Evolutionary conservation across 176 grass and related monocot genomes (phyloP).

Genomic region (Saccharum spontaneum): DNA sequence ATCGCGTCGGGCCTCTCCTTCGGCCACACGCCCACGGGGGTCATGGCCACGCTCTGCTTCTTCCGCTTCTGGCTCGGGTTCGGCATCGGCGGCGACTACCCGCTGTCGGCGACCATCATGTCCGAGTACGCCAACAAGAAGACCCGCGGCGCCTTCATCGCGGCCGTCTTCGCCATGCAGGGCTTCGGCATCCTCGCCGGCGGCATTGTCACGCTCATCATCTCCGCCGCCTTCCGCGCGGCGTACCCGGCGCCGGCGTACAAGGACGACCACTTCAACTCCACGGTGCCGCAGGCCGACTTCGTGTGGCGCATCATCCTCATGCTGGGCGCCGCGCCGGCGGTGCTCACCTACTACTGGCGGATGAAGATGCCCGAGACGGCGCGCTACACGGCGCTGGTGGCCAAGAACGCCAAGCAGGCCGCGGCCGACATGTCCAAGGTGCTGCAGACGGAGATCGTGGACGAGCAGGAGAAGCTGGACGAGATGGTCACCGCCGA

Average conservation of each 20-base stretch:
- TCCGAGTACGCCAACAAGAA: conserved; percentile 80
- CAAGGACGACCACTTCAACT: too few relatives aligned
- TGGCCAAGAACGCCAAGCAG: conserved; percentile 40
- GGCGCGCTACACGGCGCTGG: conserved; percentile 65
- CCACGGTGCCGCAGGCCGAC: conserved; percentile 18
- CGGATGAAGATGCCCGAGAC: conserved; percentile 84
- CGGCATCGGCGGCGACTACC: conserved; percentile 79
- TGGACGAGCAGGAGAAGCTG: too few relatives aligned
- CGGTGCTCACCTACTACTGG: conserved; percentile 74
- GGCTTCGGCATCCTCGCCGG: conserved; percentile 80
- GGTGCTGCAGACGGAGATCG: conserved; percentile 16
- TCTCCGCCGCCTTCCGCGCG: too few relatives aligned
- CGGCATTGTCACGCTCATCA: conserved; percentile 49
- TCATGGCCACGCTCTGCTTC: conserved; percentile 62
- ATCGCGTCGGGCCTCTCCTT: conserved; percentile 65
- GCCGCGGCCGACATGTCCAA: conserved; percentile 46
- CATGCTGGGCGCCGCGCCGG: conserved; percentile 61
- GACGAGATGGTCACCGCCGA: too few relatives aligned
- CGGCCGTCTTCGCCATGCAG: conserved; percentile 88
- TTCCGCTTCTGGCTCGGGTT: conserved; percentile 90
- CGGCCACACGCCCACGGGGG: conserved; percentile 14
- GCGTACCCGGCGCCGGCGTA: too few relatives aligned
- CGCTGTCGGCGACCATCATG: conserved; percentile 71
- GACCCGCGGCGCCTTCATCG: conserved; percentile 78
- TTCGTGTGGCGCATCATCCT: conserved; percentile 65